phyloP scores from a whole-genome alignment of 345 rosid species.

The Lumnitzera racemosa region DNA sequence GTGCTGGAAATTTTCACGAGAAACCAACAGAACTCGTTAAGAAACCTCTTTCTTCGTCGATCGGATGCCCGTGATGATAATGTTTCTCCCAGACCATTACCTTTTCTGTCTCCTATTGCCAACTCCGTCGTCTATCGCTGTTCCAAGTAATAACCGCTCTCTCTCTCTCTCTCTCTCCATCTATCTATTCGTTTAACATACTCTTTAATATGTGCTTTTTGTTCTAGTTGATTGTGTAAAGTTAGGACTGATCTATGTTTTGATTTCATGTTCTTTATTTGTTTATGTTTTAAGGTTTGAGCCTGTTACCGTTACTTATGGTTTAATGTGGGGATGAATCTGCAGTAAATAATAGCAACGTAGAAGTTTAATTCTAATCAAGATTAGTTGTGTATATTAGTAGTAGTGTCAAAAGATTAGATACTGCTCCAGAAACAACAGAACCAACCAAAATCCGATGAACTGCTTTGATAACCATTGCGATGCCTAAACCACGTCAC shows the following conservation, averaged over 20 bases:
- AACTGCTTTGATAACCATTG: no score
- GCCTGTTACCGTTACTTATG: background rate
- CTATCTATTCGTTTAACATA: no score
- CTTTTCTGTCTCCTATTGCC: constrained; percentile 76
- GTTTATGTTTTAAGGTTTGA: background rate
- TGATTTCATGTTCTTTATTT: background rate
- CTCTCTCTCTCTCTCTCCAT: background rate
- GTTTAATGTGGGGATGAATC: background rate
- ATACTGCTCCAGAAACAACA: no score
- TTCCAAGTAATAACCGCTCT: constrained; percentile 42
- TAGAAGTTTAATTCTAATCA: no score
- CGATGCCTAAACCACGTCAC: no score
- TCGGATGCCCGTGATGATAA: constrained; percentile 22
- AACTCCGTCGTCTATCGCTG: constrained; percentile 88
- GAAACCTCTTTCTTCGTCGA: constrained; percentile 59
- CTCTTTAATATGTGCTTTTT: background rate
- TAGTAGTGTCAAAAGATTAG: no score
- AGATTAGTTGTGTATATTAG: no score
- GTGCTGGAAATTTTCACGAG: constrained; percentile 51
- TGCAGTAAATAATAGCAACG: no score
- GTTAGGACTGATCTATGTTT: background rate
- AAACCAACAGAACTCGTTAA: constrained; percentile 48
- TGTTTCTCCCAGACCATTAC: constrained; percentile 54
- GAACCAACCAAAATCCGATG: no score
- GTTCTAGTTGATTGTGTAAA: background rate